Conservation (phyloP, 1,284 basidiomycete genomes). For the Rhodotorula sp. region DNA sequence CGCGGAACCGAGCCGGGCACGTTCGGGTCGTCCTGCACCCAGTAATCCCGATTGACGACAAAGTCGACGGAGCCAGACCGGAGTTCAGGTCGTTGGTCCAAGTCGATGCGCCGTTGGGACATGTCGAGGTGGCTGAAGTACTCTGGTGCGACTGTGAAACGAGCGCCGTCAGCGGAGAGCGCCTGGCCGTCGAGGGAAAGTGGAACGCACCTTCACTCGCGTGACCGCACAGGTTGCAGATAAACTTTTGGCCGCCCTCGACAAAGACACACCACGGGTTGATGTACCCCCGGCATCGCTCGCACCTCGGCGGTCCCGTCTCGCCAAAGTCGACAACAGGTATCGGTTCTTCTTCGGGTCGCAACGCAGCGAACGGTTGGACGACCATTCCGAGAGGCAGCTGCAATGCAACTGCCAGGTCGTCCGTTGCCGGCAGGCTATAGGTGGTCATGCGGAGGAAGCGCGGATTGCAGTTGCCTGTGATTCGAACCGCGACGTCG, state of each 20-base stretch:
- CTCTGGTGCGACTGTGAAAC: conserved; percentile 63
- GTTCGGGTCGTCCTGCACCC: conserved; percentile 63
- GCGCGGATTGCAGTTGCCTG: conserved; percentile 68
- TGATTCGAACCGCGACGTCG: neutral
- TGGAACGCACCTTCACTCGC: conserved; percentile 69
- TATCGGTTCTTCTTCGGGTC: conserved; percentile 67
- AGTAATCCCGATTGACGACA: conserved; percentile 78
- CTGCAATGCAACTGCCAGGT: conserved; percentile 75
- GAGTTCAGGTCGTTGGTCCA: conserved; percentile 78
- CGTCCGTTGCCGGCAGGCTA: conserved; percentile 72
- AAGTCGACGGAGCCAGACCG: conserved; percentile 92
- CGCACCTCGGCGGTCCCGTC: conserved; percentile 80
- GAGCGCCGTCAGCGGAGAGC: neutral
- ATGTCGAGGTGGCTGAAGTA: conserved; percentile 86
- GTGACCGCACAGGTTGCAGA: conserved; percentile 85
- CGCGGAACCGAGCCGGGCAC: conserved; percentile 49
- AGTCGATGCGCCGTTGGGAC: conserved; percentile 77
- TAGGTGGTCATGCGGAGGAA: conserved; percentile 67
- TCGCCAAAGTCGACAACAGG: conserved; percentile 66
- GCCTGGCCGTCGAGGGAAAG: neutral
- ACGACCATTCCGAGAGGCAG: conserved; percentile 81
- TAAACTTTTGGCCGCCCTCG: conserved; percentile 81
- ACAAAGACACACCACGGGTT: conserved; percentile 92
- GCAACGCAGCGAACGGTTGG: conserved; percentile 85
- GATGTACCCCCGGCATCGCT: conserved; percentile 82